Evolutionary conservation across 1,139 yeast species (phyloP).

Genomic region (Arxiozyma slooffiae): DNA sequence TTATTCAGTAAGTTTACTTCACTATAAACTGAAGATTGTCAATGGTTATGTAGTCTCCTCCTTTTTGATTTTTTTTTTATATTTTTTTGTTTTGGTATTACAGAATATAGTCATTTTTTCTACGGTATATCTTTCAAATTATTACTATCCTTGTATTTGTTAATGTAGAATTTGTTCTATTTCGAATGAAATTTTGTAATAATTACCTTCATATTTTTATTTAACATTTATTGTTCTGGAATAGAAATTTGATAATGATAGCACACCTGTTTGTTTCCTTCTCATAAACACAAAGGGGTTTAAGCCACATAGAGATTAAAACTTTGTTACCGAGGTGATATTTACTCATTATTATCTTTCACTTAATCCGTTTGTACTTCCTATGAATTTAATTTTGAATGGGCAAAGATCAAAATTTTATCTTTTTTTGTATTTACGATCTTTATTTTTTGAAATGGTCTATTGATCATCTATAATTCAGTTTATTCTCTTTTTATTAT

Average conservation of each 20-base stretch:
- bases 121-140: no score
- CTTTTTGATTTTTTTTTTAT: no score
- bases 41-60: not conserved
- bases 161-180: no score
- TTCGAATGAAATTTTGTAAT: no score
- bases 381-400: not conserved
- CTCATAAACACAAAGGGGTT: not conserved
- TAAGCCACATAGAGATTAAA: no score
- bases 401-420: not conserved
- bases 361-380: not conserved
- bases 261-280: not conserved
- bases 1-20: not conserved
- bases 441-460: not conserved
- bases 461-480: not conserved
- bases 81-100: not conserved
- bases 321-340: not conserved
- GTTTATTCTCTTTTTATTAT: not conserved
- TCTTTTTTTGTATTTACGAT: not conserved
- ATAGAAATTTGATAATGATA: no score
- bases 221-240: not conserved
- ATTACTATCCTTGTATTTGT: not conserved
- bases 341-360: not conserved
- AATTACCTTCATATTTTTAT: not conserved
- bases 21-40: not conserved
- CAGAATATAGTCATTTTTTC: not conserved